Evolutionary conservation across 2,329 filamentous ascomycete species (phyloP).

Genomic region (Fusarium equiseti): DNA sequence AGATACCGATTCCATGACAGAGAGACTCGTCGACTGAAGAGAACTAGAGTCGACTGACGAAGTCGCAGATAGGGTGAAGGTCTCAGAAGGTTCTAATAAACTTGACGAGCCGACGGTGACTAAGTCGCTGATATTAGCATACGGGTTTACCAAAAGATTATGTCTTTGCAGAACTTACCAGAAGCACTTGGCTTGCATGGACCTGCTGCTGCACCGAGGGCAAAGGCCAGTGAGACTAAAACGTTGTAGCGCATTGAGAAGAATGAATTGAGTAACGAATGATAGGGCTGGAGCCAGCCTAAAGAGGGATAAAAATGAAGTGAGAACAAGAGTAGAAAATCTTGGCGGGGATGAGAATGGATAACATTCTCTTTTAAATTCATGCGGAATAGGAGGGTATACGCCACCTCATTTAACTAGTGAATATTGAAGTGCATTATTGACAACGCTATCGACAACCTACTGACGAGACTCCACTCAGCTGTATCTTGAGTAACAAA

Average conservation of each 20-base stretch:
- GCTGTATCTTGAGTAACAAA: neutral
- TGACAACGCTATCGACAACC: neutral
- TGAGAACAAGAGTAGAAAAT: neutral
- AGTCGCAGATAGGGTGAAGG: neutral
- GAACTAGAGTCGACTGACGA: neutral
- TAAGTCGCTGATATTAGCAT: neutral
- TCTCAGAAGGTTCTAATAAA: neutral
- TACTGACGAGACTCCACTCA: neutral
- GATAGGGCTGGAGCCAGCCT: neutral
- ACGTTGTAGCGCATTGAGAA: neutral
- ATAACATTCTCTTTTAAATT: neutral
- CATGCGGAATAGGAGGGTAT: neutral
- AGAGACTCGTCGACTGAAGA: neutral
- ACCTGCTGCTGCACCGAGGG: neutral
- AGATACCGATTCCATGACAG: neutral
- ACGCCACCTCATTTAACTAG: neutral
- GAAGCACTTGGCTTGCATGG: neutral
- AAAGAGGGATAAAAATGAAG: neutral
- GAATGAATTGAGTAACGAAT: neutral
- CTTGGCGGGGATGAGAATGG: neutral
- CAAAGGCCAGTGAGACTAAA: neutral
- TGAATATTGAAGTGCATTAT: neutral
- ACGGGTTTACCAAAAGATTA: too few species aligned
- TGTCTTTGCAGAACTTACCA: neutral
- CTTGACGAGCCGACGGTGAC: neutral